phyloP scores from a whole-genome alignment of 306 rosid species.

The Vachellia collinsii region DNA sequence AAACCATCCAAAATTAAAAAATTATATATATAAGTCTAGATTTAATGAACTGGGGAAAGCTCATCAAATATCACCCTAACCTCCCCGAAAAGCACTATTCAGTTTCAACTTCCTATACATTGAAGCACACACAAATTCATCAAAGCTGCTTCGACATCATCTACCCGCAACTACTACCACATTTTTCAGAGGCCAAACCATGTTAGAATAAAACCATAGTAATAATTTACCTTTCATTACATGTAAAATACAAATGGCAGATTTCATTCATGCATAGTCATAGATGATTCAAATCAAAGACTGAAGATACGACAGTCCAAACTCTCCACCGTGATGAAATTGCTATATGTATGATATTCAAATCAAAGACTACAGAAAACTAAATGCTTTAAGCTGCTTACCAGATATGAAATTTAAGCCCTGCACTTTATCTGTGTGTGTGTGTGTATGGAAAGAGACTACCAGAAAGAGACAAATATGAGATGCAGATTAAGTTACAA shows the following conservation, averaged over 20 bases:
- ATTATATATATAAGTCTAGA: no score
- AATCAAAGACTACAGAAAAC: background rate
- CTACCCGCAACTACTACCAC: background rate
- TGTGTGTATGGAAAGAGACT: background rate
- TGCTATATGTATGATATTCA: no score
- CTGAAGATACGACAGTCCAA: background rate
- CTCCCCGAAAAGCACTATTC: background rate
- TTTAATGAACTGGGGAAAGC: no score
- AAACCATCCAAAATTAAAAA: no score
- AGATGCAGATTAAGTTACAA: background rate
- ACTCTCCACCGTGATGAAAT: background rate
- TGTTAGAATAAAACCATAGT: no score
- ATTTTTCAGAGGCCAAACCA: background rate
- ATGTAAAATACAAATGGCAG: background rate
- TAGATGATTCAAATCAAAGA: background rate
- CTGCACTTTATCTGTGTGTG: background rate
- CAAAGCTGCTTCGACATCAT: background rate
- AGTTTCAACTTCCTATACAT: background rate
- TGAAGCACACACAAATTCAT: no score
- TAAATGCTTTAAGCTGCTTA: background rate
- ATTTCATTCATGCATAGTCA: background rate
- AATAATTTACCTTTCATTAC: background rate
- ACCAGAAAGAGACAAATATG: background rate
- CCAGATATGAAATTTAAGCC: background rate
- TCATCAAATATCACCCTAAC: no score